Percentiles rank a stretch among this genome's conserved stretches.
Evolutionary conservation across 2,329 filamentous ascomycete species (phyloP).

Genomic region (Annulohypoxylon truncatum): DNA sequence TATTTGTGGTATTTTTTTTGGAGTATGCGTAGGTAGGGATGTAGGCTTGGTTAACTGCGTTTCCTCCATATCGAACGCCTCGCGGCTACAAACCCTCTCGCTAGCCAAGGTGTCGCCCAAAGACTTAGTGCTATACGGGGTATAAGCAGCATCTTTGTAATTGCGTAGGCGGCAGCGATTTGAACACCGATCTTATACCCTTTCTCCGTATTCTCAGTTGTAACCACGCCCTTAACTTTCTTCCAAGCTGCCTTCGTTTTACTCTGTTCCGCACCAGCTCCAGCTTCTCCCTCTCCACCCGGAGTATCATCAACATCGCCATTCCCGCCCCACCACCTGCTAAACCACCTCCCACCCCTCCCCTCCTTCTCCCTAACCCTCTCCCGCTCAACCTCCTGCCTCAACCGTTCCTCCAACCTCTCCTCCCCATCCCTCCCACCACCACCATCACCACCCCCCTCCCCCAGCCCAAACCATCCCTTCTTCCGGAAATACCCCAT

Average conservation of each 20-base stretch:
- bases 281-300: conserved; percentile 53
- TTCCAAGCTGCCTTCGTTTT: conserved; percentile 40
- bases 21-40: background rate
- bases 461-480: conserved; percentile 79
- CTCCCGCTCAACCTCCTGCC: conserved; percentile 44
- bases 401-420: conserved; percentile 41
- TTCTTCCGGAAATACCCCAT: conserved; percentile 81
- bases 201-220: conserved; percentile 46
- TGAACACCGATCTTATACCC: conserved; percentile 69
- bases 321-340: conserved; percentile 45
- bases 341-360: conserved; percentile 48
- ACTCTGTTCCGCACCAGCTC: conserved; percentile 11
- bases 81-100: conserved; percentile 67
- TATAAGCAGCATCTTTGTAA: conserved; percentile 88
- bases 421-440: conserved; percentile 34
- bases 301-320: conserved; percentile 50
- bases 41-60: conserved; percentile 16
- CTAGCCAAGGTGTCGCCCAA: conserved; percentile 95
- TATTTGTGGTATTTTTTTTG: background rate
- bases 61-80: conserved; percentile 44
- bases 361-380: conserved; percentile 46
- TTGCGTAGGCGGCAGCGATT: conserved; percentile 88
- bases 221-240: conserved; percentile 44
- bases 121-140: conserved; percentile 80
- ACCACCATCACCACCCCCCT: conserved; percentile 43